A percentile compares a stretch with the other conserved stretches of the same genome.
Conservation (phyloP, 257 asterid genomes). For the Solanum peruvianum region DNA sequence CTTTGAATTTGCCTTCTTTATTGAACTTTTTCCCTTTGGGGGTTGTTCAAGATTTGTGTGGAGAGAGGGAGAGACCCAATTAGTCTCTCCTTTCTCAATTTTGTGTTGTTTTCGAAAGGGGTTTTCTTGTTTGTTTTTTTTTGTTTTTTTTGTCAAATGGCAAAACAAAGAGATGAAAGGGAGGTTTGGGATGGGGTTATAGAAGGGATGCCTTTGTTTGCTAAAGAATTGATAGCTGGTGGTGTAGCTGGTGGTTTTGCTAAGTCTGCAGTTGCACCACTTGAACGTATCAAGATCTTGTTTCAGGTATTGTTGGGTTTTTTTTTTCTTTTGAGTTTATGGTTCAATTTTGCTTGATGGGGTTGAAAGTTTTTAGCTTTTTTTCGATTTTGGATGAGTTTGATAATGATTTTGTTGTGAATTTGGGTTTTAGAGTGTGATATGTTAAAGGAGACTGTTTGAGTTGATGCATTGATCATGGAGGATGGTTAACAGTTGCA, state of each 20-base stretch:
- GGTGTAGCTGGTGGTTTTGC: constrained; percentile 95
- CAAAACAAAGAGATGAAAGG: constrained; percentile 29
- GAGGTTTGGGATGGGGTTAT: constrained; percentile 29
- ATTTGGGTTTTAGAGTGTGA: not conserved
- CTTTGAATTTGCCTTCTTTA: not conserved
- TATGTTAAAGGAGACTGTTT: not conserved
- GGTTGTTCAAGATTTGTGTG: not conserved
- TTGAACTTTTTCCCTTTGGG: not conserved
- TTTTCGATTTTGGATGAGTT: not conserved
- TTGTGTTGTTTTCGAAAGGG: not conserved
- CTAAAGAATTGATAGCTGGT: constrained; percentile 83
- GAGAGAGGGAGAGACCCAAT: not conserved
- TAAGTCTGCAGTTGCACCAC: constrained; percentile 87
- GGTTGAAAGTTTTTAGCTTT: not conserved
- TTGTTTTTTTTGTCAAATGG: constrained; percentile 21
- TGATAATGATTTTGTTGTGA: not conserved
- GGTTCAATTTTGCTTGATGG: not conserved
- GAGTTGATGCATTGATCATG: not conserved
- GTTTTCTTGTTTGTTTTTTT: not conserved
- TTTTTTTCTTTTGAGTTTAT: not conserved
- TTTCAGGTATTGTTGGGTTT: constrained; percentile 49
- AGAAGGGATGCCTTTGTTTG: constrained; percentile 60
- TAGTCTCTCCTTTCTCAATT: not conserved
- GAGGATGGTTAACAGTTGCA: not conserved
- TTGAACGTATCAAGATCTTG: constrained; percentile 90